phyloP scores from a whole-genome alignment of 495 filamentous ascomycete species.

The Talaromyces borbonicus region DNA sequence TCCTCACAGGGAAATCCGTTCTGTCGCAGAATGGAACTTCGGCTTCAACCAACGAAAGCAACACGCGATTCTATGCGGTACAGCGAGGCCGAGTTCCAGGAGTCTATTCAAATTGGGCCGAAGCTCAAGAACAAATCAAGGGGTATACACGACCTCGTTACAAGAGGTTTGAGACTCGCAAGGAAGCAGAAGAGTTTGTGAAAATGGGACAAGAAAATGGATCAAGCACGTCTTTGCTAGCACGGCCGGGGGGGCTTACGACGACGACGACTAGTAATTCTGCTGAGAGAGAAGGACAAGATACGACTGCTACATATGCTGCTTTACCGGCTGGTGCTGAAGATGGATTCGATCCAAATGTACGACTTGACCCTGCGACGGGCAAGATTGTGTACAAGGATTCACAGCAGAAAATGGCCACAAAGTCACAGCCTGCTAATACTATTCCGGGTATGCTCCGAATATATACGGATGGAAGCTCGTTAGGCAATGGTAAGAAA shows the following conservation, averaged over 20 bases:
- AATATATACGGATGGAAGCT: slow-evolving; percentile 88
- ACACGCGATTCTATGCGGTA: slow-evolving; percentile 68
- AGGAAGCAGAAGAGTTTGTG: slow-evolving; percentile 71
- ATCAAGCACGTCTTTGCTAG: slow-evolving; percentile 14
- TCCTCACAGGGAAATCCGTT: slow-evolving; percentile 51
- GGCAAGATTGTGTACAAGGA: slow-evolving; percentile 54
- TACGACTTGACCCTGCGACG: slow-evolving; percentile 43
- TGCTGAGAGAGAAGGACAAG: slow-evolving; percentile 24
- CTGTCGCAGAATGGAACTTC: slow-evolving; percentile 15
- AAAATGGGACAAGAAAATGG: slow-evolving; percentile 31
- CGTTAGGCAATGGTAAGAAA: slow-evolving; percentile 61
- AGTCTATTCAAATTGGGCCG: slow-evolving; percentile 82
- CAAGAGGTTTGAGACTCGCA: slow-evolving; percentile 65
- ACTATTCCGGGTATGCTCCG: slow-evolving; percentile 46
- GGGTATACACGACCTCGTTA: slow-evolving; percentile 72
- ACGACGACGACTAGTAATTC: slow-evolving; percentile 23
- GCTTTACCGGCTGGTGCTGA: slow-evolving; percentile 44
- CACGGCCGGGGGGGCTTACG: slow-evolving; percentile 20
- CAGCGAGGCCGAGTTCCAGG: slow-evolving; percentile 71
- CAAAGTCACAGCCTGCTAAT: slow-evolving; percentile 29
- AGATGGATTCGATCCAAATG: slow-evolving; percentile 53
- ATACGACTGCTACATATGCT: slow-evolving; percentile 42
- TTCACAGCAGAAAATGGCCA: slow-evolving; percentile 34
- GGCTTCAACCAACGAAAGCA: slow-evolving; percentile 24
- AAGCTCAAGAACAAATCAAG: slow-evolving; percentile 63